Evolutionary conservation across 2,329 filamentous ascomycete genomes (phyloP).

Genomic region (Phyllosticta paracitricarpa): DNA sequence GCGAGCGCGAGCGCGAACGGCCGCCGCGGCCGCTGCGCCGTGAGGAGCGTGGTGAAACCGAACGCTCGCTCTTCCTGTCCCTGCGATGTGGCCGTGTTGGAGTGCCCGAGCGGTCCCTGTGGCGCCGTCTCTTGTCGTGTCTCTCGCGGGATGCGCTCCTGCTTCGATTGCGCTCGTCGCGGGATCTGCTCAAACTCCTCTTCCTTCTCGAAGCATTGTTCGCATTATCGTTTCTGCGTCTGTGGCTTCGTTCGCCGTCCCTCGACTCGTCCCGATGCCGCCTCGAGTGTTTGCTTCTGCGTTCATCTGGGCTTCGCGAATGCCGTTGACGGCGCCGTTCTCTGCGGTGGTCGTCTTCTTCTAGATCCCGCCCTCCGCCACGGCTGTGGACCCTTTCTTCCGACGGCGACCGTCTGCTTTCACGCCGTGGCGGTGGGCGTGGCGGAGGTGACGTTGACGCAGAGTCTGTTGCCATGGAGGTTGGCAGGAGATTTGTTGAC

Average conservation of each 20-base stretch:
- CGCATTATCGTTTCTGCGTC: neutral
- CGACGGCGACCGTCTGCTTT: neutral
- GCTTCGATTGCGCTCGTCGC: conserved; percentile 9
- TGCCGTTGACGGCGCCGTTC: conserved; percentile 16
- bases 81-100: conserved; percentile 18
- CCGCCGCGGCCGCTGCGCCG: conserved; percentile 13
- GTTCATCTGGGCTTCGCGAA: conserved; percentile 17
- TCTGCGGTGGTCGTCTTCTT: conserved; percentile 1
- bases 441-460: neutral
- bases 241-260: neutral
- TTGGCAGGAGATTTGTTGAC: neutral
- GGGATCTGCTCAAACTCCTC: conserved; percentile 11
- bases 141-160: conserved; percentile 9
- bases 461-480: neutral
- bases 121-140: conserved; percentile 5
- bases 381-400: neutral
- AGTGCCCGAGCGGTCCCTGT: conserved; percentile 16
- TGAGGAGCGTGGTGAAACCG: conserved; percentile 1
- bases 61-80: neutral
- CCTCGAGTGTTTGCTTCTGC: conserved; percentile 10
- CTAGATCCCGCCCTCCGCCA: neutral
- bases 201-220: conserved; percentile 9
- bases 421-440: neutral
- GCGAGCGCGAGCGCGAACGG: conserved; percentile 16
- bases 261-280: neutral